Evolutionary conservation across 768 basidiomycete species (phyloP).

Genomic region (Termitomyces sp.): DNA sequence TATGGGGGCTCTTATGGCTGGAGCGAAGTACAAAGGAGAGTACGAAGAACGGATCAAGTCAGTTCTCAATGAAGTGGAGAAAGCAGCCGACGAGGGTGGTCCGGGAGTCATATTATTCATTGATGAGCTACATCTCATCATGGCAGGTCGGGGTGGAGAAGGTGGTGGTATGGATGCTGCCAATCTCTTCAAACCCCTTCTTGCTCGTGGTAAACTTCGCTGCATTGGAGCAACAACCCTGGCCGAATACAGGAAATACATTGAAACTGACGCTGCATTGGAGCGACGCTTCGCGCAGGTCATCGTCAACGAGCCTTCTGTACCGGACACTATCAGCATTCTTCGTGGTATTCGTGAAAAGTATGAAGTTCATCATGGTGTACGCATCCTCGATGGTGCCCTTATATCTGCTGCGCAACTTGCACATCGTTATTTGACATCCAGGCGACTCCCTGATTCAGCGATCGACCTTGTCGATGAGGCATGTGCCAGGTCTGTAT

Average conservation of each 20-base stretch:
- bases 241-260: conserved; percentile 88
- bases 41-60: conserved; percentile 96
- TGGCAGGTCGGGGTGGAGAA: conserved; percentile 80
- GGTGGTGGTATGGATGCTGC: conserved; percentile 93
- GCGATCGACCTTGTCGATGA: conserved; percentile 94
- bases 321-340: conserved; percentile 89
- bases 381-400: conserved; percentile 83
- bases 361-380: conserved; percentile 91
- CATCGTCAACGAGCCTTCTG: conserved; percentile 85
- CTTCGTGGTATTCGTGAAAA: conserved; percentile 92
- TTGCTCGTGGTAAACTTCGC: conserved; percentile 76
- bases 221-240: conserved; percentile 92
- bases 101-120: conserved; percentile 88
- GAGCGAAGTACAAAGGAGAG: conserved; percentile 89
- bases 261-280: conserved; percentile 89
- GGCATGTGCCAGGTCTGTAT: conserved; percentile 75
- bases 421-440: conserved; percentile 90
- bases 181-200: conserved; percentile 87
- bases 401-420: conserved; percentile 87
- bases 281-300: conserved; percentile 94
- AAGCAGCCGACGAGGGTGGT: conserved; percentile 71
- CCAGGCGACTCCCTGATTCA: conserved; percentile 73
- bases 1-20: conserved; percentile 95
- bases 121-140: conserved; percentile 92
- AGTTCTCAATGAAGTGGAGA: conserved; percentile 91